Evolutionary conservation across 306 rosid genomes (phyloP).

Genomic region (Geum urbanum): DNA sequence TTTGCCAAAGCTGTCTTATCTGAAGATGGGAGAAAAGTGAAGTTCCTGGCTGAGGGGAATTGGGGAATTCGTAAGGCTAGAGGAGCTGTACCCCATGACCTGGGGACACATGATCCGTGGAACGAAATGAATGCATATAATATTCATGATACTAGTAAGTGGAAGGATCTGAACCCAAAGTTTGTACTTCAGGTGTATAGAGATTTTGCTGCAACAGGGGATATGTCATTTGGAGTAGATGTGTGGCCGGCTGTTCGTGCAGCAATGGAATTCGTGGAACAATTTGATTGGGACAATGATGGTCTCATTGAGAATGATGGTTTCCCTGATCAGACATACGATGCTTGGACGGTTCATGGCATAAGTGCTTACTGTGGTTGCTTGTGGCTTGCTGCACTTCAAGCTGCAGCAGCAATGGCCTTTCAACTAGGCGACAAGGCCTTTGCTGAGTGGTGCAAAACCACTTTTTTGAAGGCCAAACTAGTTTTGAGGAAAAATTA

Average conservation of each 20-base stretch:
- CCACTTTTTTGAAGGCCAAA: slow-evolving; percentile 71
- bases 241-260: slow-evolving; percentile 99
- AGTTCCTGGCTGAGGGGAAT: slow-evolving; percentile 90
- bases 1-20: slow-evolving; percentile 92
- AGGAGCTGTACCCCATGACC: slow-evolving; percentile 96
- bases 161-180: slow-evolving; percentile 98
- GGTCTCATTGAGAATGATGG: slow-evolving; percentile 94
- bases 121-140: slow-evolving; percentile 93
- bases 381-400: slow-evolving; percentile 96
- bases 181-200: slow-evolving; percentile 93
- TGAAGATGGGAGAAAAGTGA: slow-evolving; percentile 92
- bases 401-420: slow-evolving; percentile 99
- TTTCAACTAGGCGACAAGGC: slow-evolving; percentile 62
- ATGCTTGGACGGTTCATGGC: slow-evolving; percentile 98
- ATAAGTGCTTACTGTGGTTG: slow-evolving; percentile 94
- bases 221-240: slow-evolving; percentile 91
- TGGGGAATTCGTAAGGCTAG: slow-evolving; percentile 92
- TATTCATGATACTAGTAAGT: slow-evolving; percentile 91
- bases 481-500: slow-evolving; percentile 71
- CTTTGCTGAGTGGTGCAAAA: slow-evolving; percentile 85
- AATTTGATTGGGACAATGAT: slow-evolving; percentile 82
- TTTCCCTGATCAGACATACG: slow-evolving; percentile 98
- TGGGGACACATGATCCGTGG: slow-evolving; percentile 99
- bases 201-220: slow-evolving; percentile 87
- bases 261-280: slow-evolving; percentile 93